Evolutionary conservation across 2,329 filamentous ascomycete species (phyloP).

Genomic region (Claviceps sp.): DNA sequence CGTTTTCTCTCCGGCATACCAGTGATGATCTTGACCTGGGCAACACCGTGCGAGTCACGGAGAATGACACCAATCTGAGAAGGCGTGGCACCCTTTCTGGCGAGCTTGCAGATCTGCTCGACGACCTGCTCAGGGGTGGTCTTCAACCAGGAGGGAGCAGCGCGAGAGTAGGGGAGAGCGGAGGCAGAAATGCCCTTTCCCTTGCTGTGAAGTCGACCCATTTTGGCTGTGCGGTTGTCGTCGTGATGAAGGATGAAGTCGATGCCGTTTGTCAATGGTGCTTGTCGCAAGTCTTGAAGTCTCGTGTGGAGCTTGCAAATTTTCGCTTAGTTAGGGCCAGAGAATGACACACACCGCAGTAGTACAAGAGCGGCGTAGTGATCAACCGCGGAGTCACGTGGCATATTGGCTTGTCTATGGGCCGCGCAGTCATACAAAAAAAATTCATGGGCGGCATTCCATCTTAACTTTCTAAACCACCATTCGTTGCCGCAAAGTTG

Average conservation of each 20-base stretch:
- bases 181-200: slow-evolving; percentile 98
- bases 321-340: slow-evolving; percentile 35
- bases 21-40: slow-evolving; percentile 94
- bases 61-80: slow-evolving; percentile 99
- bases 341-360: not conserved
- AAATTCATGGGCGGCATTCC: not conserved
- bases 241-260: slow-evolving; percentile 21
- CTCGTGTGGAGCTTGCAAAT: slow-evolving; percentile 29
- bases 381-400: not conserved
- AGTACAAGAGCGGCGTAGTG: not conserved
- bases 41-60: slow-evolving; percentile 94
- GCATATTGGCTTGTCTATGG: not conserved
- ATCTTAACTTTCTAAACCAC: not conserved
- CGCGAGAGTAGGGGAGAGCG: slow-evolving; percentile 93
- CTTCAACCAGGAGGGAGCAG: slow-evolving; percentile 91
- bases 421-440: too few species aligned
- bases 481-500: not conserved
- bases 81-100: slow-evolving; percentile 95
- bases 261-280: slow-evolving; percentile 15
- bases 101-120: slow-evolving; percentile 98
- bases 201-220: slow-evolving; percentile 98
- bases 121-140: slow-evolving; percentile 96
- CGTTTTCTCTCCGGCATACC: slow-evolving; percentile 43
- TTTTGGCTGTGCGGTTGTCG: slow-evolving; percentile 41
- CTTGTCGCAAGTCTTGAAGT: slow-evolving; percentile 13